These are phyloP conservation scores for Dorcoceras hygrometricum DNA, from an alignment of 257 asterid species.

Conservation along the genomic window DNA sequence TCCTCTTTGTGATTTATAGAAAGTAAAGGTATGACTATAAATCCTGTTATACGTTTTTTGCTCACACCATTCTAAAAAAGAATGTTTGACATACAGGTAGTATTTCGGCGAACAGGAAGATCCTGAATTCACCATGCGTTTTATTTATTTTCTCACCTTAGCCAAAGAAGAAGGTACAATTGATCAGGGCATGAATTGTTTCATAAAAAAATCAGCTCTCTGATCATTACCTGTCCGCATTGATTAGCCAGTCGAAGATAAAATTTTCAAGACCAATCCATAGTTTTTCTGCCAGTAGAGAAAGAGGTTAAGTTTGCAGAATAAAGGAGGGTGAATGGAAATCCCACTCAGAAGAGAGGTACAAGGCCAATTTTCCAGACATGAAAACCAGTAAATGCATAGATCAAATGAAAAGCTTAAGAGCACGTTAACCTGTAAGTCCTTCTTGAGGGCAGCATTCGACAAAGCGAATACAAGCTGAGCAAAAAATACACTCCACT, in stretches of 20 bases:
- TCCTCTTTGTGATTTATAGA: constrained; percentile 3
- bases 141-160: constrained; percentile 23
- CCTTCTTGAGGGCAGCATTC: constrained; percentile 99
- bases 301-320: constrained; percentile 25
- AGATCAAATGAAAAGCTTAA: constrained; percentile 7
- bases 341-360: constrained; percentile 17
- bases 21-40: background rate
- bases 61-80: constrained; percentile 17
- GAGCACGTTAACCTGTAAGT: constrained; percentile 70
- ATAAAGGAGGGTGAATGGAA: background rate
- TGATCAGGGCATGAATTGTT: constrained; percentile 17
- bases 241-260: constrained; percentile 97
- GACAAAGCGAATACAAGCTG: constrained; percentile 98
- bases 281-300: constrained; percentile 68
- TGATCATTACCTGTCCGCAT: constrained; percentile 84
- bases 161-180: constrained; percentile 11
- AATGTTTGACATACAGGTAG: background rate
- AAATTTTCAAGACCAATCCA: constrained; percentile 99
- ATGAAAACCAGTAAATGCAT: constrained; percentile 9
- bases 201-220: constrained; percentile 22
- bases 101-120: constrained; percentile 3
- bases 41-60: constrained; percentile 8
- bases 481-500: constrained; percentile 98
- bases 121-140: background rate
- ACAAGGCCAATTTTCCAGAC: background rate